Conservation (phyloP, 805 yeast species). For the Isabelozyma gotoi region DNA sequence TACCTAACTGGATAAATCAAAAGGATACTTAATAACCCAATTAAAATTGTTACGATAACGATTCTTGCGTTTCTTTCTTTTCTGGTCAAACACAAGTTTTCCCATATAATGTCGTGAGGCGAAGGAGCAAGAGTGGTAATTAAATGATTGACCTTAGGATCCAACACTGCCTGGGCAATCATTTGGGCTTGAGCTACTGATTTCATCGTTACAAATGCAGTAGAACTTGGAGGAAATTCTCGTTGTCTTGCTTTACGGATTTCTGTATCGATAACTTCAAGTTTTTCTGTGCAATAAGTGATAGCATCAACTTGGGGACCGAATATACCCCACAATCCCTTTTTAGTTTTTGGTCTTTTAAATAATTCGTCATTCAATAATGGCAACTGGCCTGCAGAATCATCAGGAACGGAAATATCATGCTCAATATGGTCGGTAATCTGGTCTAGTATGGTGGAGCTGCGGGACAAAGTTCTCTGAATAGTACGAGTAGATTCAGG, state of each 20-base stretch:
- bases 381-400: constrained; percentile 16
- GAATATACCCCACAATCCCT: constrained; percentile 59
- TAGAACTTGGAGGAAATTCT: constrained; percentile 79
- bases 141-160: constrained; percentile 81
- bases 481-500: background rate
- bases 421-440: constrained; percentile 23
- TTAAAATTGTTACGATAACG: constrained; percentile 62
- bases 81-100: constrained; percentile 78
- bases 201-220: constrained; percentile 94
- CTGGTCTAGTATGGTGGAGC: constrained; percentile 23
- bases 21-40: constrained; percentile 67
- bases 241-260: constrained; percentile 63
- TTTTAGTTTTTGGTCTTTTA: constrained; percentile 52
- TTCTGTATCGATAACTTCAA: constrained; percentile 68
- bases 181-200: constrained; percentile 94
- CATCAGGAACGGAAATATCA: constrained; percentile 6
- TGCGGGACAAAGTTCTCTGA: background rate
- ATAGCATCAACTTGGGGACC: constrained; percentile 82
- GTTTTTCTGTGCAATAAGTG: constrained; percentile 65
- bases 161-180: constrained; percentile 93
- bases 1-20: constrained; percentile 83
- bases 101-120: constrained; percentile 95
- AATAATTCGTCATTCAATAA: constrained; percentile 23
- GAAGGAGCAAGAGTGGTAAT: constrained; percentile 91
- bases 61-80: constrained; percentile 65